Evolutionary conservation across 2,329 filamentous ascomycete genomes (phyloP).

Genomic region (Diaporthe ilicicola): DNA sequence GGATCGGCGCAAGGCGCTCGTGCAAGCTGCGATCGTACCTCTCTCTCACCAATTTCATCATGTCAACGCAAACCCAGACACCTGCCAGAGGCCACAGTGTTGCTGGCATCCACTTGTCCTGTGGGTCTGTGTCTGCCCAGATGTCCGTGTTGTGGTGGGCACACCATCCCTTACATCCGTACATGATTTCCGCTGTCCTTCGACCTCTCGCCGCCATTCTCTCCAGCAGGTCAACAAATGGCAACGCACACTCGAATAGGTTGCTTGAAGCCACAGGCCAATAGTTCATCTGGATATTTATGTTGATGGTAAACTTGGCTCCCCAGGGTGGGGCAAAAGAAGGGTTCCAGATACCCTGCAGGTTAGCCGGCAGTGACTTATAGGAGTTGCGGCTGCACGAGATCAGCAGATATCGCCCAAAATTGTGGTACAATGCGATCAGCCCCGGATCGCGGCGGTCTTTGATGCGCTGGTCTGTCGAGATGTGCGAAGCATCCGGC

Average conservation of each 20-base stretch:
- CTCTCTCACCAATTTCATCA: slow-evolving; percentile 41
- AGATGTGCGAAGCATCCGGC: slow-evolving; percentile 35
- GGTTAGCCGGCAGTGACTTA: slow-evolving; percentile 49
- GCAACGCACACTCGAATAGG: slow-evolving; percentile 45
- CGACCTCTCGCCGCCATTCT: slow-evolving; percentile 45
- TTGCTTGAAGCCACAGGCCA: slow-evolving; percentile 48
- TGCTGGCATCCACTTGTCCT: slow-evolving; percentile 44
- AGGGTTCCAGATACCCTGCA: slow-evolving; percentile 56
- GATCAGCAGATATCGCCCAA: slow-evolving; percentile 50
- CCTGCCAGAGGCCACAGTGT: slow-evolving; percentile 42
- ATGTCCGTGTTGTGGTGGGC: slow-evolving; percentile 49
- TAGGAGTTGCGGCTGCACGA: slow-evolving; percentile 41
- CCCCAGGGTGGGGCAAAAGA: slow-evolving; percentile 54
- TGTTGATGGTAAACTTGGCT: slow-evolving; percentile 59
- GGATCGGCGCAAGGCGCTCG: slow-evolving; percentile 38
- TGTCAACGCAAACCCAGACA: slow-evolving; percentile 42
- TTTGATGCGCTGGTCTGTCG: slow-evolving; percentile 36
- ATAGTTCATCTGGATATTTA: slow-evolving; percentile 64
- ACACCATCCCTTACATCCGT: slow-evolving; percentile 44
- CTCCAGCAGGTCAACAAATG: slow-evolving; percentile 50
- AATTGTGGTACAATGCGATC: slow-evolving; percentile 47
- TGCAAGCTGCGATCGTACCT: slow-evolving; percentile 39
- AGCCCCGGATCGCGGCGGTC: slow-evolving; percentile 37
- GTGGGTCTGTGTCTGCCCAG: slow-evolving; percentile 46
- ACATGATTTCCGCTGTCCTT: slow-evolving; percentile 44